These are phyloP conservation scores for Colletotrichum cordylinicola DNA, from an alignment of 2,329 filamentous ascomycete genomes.

Conservation along the genomic window DNA sequence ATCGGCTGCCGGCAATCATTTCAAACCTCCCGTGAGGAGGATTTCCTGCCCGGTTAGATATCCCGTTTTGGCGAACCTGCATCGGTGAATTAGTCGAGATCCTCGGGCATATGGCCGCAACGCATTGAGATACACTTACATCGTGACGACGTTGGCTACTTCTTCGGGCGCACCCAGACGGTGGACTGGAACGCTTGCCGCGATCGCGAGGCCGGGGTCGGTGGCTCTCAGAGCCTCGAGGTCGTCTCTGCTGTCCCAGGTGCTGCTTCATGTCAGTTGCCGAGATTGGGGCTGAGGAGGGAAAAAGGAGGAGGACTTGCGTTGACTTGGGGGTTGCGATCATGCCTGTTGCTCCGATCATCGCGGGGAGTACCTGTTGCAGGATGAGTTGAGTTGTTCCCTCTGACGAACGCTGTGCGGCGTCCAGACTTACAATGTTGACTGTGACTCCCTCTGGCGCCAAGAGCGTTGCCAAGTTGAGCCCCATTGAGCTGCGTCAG, in stretches of 20 bases:
- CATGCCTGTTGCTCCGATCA: constrained; percentile 41
- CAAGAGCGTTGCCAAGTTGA: constrained; percentile 36
- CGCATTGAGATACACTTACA: constrained; percentile 29
- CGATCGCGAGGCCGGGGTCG: constrained; percentile 40
- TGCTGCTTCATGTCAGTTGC: constrained; percentile 21
- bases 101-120: neutral
- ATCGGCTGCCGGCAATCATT: constrained; percentile 9
- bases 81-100: neutral
- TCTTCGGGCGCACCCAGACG: constrained; percentile 39
- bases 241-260: constrained; percentile 33
- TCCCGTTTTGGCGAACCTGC: constrained; percentile 33
- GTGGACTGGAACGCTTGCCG: constrained; percentile 36
- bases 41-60: constrained; percentile 34
- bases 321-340: constrained; percentile 35
- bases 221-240: constrained; percentile 32
- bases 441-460: constrained; percentile 38
- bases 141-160: constrained; percentile 36
- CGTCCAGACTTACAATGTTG: constrained; percentile 31
- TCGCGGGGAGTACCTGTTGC: constrained; percentile 37
- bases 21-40: constrained; percentile 29
- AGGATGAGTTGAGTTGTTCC: neutral
- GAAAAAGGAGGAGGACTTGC: constrained; percentile 19
- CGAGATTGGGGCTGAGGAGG: neutral
- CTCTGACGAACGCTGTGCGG: neutral
- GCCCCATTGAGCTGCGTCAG: constrained; percentile 35